Evolutionary conservation across 2,329 filamentous ascomycete genomes (phyloP).

Genomic region (Phyllosticta capitalensis): DNA sequence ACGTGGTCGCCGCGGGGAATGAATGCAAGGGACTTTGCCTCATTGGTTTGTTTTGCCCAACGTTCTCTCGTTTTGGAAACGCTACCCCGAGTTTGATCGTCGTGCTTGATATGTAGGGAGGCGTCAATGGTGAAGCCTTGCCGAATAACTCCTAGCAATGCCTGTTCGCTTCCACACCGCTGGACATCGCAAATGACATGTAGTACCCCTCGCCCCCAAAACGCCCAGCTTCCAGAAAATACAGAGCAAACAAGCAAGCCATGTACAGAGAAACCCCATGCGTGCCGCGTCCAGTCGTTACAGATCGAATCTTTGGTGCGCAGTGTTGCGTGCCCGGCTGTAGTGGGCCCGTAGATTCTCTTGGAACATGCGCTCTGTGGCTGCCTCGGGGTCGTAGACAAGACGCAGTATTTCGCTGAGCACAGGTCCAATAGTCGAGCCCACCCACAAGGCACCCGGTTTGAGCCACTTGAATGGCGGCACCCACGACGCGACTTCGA

Average conservation of each 20-base stretch:
- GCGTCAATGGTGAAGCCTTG: not conserved
- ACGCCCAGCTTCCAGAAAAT: not conserved
- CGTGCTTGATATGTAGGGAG: not conserved
- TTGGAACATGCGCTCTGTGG: not conserved
- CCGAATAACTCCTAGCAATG: not conserved
- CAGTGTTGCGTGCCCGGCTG: not conserved
- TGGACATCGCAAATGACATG: not conserved
- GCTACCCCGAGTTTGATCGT: no score
- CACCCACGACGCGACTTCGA: constrained; percentile 38
- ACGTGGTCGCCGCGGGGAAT: not conserved
- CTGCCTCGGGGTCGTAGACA: not conserved
- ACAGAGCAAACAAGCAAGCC: not conserved
- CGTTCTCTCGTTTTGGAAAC: no score
- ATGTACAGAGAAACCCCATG: not conserved
- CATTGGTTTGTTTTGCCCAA: not conserved
- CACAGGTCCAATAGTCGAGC: not conserved
- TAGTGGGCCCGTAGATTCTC: not conserved
- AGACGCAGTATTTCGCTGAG: not conserved
- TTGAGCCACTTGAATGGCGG: constrained; percentile 7
- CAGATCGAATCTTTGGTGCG: not conserved
- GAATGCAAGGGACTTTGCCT: not conserved
- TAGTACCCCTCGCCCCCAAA: not conserved
- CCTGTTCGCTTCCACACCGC: not conserved
- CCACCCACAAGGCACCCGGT: not conserved
- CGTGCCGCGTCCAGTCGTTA: not conserved